phyloP scores from a whole-genome alignment of 805 yeast species.

The Starmerella riodocensis region DNA sequence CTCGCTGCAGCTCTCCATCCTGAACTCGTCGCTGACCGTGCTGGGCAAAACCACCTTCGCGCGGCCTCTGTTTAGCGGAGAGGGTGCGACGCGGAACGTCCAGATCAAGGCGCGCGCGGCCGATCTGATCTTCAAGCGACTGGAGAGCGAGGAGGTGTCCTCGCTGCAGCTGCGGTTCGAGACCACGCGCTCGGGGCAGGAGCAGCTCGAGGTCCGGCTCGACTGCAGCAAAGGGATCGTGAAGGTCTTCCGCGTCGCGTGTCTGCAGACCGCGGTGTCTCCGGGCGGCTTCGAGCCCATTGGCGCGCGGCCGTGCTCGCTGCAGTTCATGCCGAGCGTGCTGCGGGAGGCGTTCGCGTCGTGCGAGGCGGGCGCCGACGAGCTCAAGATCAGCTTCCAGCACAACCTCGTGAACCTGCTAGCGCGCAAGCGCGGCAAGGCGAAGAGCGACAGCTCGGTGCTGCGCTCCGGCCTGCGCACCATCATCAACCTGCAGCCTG shows the following conservation, averaged over 20 bases:
- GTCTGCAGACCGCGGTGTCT: conserved; percentile 9
- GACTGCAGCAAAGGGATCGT: conserved; percentile 4
- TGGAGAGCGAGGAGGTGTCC: conserved; percentile 5
- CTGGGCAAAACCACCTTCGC: conserved; percentile 5
- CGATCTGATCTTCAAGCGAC: conserved; percentile 10
- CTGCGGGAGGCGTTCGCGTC: conserved; percentile 16
- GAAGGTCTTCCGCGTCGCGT: conserved; percentile 8
- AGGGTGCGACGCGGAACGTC: conserved; percentile 4
- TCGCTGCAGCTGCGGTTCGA: conserved; percentile 8
- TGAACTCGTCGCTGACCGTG: conserved; percentile 14
- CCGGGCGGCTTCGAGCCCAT: conserved; percentile 5
- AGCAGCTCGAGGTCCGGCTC: conserved; percentile 9
- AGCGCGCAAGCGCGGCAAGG: conserved; percentile 10
- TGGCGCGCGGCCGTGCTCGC: conserved; percentile 1
- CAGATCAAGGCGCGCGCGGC: conserved; percentile 15
- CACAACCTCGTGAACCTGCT: conserved; percentile 10
- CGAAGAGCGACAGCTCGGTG: not conserved
- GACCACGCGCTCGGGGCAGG: conserved; percentile 9
- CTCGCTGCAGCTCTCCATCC: conserved; percentile 6
- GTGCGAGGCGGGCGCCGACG: conserved; percentile 19
- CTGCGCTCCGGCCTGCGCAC: conserved; percentile 15
- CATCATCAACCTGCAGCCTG: conserved; percentile 14
- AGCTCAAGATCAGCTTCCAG: conserved; percentile 15
- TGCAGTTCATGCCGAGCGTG: conserved; percentile 14
- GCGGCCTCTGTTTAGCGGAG: conserved; percentile 7